phyloP scores from a whole-genome alignment of 2,329 filamentous ascomycete genomes.

The Penicillium sp. region DNA sequence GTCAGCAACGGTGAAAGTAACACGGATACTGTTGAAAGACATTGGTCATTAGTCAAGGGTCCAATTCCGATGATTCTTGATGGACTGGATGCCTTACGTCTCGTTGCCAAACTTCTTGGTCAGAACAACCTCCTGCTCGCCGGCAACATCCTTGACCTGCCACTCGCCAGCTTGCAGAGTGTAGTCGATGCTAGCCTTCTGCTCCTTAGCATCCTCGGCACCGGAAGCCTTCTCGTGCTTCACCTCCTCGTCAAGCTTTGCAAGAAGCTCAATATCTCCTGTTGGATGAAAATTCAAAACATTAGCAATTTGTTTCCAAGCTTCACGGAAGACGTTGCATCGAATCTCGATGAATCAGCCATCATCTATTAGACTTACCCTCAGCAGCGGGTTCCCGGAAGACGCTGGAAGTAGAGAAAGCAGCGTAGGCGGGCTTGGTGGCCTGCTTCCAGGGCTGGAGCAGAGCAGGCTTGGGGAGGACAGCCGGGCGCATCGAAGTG shows the following conservation, averaged over 20 bases:
- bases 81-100: conserved; percentile 60
- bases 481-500: conserved; percentile 49
- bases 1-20: conserved; percentile 83
- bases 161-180: conserved; percentile 85
- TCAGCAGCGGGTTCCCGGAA: conserved; percentile 48
- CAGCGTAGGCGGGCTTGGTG: conserved; percentile 42
- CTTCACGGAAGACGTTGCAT: background rate
- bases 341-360: background rate
- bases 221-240: conserved; percentile 80
- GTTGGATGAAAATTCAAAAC: conserved; percentile 7
- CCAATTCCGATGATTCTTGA: background rate
- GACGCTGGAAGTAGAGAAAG: conserved; percentile 48
- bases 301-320: conserved; percentile 1
- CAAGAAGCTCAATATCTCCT: conserved; percentile 76
- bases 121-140: conserved; percentile 84
- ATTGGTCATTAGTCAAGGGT: background rate
- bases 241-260: conserved; percentile 83
- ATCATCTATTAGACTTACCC: conserved; percentile 35
- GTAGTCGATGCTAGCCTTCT: conserved; percentile 86
- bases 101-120: conserved; percentile 83
- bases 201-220: conserved; percentile 69
- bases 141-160: conserved; percentile 73
- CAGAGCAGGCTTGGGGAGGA: conserved; percentile 51
- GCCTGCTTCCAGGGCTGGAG: conserved; percentile 51
- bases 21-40: conserved; percentile 60